These are phyloP conservation scores for Malania oleifera DNA, from an alignment of 164 flowering plant species.

Conservation along the genomic window DNA sequence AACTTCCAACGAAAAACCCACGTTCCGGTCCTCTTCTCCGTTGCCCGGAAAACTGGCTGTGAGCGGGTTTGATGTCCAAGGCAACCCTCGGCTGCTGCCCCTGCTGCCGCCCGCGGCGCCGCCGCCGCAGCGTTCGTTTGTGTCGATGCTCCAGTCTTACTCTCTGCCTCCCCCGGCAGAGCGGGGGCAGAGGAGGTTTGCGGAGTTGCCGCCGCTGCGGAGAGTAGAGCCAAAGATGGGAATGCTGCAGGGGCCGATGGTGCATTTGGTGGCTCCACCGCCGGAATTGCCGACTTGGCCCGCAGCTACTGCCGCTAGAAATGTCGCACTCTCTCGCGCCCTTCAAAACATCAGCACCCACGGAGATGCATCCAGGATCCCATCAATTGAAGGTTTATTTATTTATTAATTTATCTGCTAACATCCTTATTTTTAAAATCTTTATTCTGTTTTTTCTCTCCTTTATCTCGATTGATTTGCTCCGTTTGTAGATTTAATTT, in stretches of 20 bases:
- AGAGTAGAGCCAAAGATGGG: conserved; percentile 2
- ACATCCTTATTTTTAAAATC: no score
- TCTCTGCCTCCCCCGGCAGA: conserved; percentile 10
- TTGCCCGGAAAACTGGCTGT: conserved; percentile 1
- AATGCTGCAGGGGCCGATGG: conserved; percentile 1
- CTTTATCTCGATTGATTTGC: no score
- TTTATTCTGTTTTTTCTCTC: no score
- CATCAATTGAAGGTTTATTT: no score
- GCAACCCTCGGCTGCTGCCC: no score
- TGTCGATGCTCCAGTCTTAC: conserved; percentile 8
- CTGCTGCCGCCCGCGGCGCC: no score
- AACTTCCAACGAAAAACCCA: conserved; percentile 5
- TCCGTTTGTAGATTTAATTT: no score
- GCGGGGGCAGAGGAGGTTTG: not conserved
- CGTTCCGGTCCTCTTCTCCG: conserved; percentile 12
- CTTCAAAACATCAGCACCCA: no score
- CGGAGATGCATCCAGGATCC: no score
- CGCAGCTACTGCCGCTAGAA: conserved; percentile 1
- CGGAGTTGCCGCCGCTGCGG: conserved; percentile 1
- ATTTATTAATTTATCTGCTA: no score
- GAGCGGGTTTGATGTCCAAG: not conserved
- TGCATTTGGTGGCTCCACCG: not conserved
- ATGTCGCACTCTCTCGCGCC: no score
- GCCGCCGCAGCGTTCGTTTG: not conserved
- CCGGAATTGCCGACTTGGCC: conserved; percentile 10